Evolutionary conservation across 2,329 filamentous ascomycete genomes (phyloP), one percentile per base, ranked within the genome.

Genomic region (Hypoxylon sp.): DNA sequence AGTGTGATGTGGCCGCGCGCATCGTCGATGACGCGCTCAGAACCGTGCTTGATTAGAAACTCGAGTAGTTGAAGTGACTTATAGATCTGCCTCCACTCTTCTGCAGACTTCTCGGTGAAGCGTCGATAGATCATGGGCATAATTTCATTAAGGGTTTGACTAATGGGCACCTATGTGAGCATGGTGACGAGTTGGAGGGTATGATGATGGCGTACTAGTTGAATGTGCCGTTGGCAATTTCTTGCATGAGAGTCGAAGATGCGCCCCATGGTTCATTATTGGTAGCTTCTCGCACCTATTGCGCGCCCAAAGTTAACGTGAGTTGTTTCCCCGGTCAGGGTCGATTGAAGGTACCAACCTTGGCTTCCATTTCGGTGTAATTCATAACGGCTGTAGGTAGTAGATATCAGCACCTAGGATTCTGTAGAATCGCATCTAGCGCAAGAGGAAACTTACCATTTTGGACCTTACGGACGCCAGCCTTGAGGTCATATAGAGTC

Each of bases 51-150:
- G 83, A 99, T 92, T 33, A 99, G 88, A 78, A 97, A 97, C 80
- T 99, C 95, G 78, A 99, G 91, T 62, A 99, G 87, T 86, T 98
- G 96, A 24, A 99, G 90, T 9, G 94, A 92, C 86, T 99, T 99
- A 88, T 99, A 99, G 78, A 99, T 99, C 81, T 99, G 96, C 73
- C 96, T 90, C 96, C 96, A 99, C 83, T 99, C 96, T 80, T 99
- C 96, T 62, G 96, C 95, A 6, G 94, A 88, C 85, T 99, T 99
- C 80, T 99, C 96, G 68, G 96, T 99, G 81, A 99, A 99, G 72
- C 96, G 93, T 78, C 97, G 96, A 85, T 99, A 99, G 78, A 99
- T 97, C 94, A 99, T 96, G 73, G 96, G 96, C 96, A 99, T 99
- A 79, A 99, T 98, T 82, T 99, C 96, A 81, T 98, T 98, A 63